Evolutionary conservation across 1,139 yeast species (phyloP).

Genomic region (Candida neerlandica): DNA sequence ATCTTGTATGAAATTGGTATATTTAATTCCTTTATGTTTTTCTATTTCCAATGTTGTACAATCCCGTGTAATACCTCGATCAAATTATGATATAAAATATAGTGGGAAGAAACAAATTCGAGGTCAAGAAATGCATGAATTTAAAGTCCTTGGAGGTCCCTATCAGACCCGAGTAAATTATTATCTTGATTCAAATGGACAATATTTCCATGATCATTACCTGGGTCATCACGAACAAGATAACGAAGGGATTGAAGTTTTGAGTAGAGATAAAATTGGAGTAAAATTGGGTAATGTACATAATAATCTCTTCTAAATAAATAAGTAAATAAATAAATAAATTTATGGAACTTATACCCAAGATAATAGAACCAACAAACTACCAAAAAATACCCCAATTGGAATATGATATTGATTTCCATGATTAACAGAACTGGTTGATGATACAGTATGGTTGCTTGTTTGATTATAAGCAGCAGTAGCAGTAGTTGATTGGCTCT

Average conservation of each 20-base stretch:
- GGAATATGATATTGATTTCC: slow-evolving; percentile 1
- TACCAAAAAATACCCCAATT: neutral
- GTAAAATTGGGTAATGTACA: neutral
- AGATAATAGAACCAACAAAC: neutral
- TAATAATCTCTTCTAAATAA: neutral
- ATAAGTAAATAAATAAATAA: neutral
- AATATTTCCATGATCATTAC: slow-evolving; percentile 2
- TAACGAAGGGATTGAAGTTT: neutral
- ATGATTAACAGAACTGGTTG: neutral
- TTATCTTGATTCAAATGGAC: slow-evolving; percentile 5
- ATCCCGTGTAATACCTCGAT: slow-evolving; percentile 4
- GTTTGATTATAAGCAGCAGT: neutral
- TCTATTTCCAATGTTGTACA: neutral
- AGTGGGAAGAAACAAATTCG: neutral
- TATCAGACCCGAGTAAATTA: slow-evolving; percentile 1
- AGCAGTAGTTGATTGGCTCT: neutral
- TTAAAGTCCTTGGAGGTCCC: slow-evolving; percentile 7
- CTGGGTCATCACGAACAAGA: neutral
- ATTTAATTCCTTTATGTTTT: neutral
- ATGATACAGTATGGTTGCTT: neutral
- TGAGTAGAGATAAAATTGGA: slow-evolving; percentile 6
- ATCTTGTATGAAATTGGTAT: neutral
- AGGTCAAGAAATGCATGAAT: slow-evolving; percentile 3
- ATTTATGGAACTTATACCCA: neutral
- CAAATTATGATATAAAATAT: slow-evolving; percentile 5